A percentile compares a stretch with the other conserved stretches of the same genome.
phyloP scores from a whole-genome alignment of 257 asterid genomes.

The Solanum okadae region DNA sequence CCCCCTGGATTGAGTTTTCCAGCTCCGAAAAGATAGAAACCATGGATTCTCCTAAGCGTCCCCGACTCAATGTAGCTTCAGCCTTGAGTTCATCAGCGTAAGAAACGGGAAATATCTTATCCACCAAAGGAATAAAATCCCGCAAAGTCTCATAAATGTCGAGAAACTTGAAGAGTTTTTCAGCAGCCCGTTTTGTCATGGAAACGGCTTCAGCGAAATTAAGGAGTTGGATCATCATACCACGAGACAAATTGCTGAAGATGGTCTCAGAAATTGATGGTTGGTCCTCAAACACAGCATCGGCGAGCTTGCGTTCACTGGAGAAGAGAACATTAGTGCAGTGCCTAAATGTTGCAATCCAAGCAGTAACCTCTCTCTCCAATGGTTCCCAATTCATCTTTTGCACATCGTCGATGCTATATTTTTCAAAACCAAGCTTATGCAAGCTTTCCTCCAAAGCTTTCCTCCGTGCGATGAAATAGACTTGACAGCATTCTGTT shows the following conservation, averaged over 20 bases:
- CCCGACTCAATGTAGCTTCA: slow-evolving; percentile 41
- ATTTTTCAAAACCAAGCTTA: slow-evolving; percentile 50
- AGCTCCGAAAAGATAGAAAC: slow-evolving; percentile 49
- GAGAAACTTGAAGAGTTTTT: slow-evolving; percentile 69
- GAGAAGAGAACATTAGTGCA: slow-evolving; percentile 23
- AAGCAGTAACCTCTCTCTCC: slow-evolving; percentile 58
- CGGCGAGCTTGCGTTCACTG: slow-evolving; percentile 41
- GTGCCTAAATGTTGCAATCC: slow-evolving; percentile 48
- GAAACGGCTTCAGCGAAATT: slow-evolving; percentile 62
- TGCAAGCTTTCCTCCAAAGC: slow-evolving; percentile 51
- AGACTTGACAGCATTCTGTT: slow-evolving; percentile 57
- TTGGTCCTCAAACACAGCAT: slow-evolving; percentile 28
- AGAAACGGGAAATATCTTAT: slow-evolving; percentile 16
- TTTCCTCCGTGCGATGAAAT: slow-evolving; percentile 41
- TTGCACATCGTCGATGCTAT: slow-evolving; percentile 73
- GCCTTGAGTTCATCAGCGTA: slow-evolving; percentile 32
- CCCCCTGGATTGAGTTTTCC: slow-evolving; percentile 62
- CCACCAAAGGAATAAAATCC: slow-evolving; percentile 25
- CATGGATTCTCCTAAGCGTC: slow-evolving; percentile 62
- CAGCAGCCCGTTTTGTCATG: slow-evolving; percentile 61
- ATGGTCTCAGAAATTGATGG: slow-evolving; percentile 20
- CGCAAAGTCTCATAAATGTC: slow-evolving; percentile 59
- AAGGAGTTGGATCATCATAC: slow-evolving; percentile 39
- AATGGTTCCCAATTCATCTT: slow-evolving; percentile 64
- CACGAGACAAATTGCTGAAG: slow-evolving; percentile 26